Percentiles rank a stretch among this genome's conserved stretches.
phyloP scores from a whole-genome alignment of 2,329 filamentous ascomycete genomes.

The Thelonectria rubi region DNA sequence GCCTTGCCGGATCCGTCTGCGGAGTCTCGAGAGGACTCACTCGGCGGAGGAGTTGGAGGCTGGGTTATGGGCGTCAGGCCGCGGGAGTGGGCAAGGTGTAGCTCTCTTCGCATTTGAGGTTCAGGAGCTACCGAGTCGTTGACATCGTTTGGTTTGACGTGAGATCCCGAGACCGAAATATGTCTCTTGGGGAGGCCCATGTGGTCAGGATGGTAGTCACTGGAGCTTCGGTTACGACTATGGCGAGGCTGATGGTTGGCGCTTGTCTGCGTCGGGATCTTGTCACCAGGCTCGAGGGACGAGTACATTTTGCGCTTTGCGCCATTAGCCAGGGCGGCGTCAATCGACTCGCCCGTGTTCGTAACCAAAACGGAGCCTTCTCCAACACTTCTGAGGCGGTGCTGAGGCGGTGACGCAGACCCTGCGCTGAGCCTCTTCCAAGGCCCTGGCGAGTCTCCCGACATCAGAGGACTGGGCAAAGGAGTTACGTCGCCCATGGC shows the following conservation, averaged over 20 bases:
- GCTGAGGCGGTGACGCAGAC: conserved; percentile 53
- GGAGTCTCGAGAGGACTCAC: conserved; percentile 69
- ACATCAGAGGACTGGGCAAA: conserved; percentile 77
- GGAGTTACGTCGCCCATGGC: conserved; percentile 83
- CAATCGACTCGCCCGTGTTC: conserved; percentile 61
- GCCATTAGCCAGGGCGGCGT: conserved; percentile 60
- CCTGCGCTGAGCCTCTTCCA: conserved; percentile 66
- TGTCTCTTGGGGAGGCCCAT: conserved; percentile 75
- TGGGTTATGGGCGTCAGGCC: conserved; percentile 72
- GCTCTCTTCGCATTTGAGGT: conserved; percentile 73
- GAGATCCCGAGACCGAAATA: conserved; percentile 75
- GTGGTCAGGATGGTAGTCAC: conserved; percentile 84
- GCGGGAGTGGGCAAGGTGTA: conserved; percentile 80
- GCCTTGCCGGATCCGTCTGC: conserved; percentile 53
- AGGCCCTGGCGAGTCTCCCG: conserved; percentile 71
- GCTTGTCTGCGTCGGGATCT: conserved; percentile 50
- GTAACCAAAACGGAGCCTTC: conserved; percentile 57
- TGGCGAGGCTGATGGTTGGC: conserved; percentile 52
- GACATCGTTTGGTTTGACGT: conserved; percentile 50
- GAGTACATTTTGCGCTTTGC: conserved; percentile 67
- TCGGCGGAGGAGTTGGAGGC: conserved; percentile 84
- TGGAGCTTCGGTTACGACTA: conserved; percentile 81
- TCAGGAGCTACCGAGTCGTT: conserved; percentile 47
- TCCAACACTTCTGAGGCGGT: conserved; percentile 41
- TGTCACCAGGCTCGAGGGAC: conserved; percentile 44